A percentile compares a stretch with the other conserved stretches of the same genome.
Conservation (phyloP, 2,329 filamentous ascomycete genomes). For the Aspergillus novoparasiticus region DNA sequence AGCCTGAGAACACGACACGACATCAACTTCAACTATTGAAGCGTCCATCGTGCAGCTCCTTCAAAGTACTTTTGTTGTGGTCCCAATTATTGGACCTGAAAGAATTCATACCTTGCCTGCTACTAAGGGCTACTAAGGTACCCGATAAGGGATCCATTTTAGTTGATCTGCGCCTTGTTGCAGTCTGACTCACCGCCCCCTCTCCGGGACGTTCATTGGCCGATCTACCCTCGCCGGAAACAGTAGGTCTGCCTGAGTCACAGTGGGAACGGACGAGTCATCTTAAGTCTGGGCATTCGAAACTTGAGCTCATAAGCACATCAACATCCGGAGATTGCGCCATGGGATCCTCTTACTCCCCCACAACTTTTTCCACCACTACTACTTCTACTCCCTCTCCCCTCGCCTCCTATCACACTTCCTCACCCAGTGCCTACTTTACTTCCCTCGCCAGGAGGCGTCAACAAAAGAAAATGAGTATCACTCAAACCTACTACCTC, state of each 20-base stretch:
- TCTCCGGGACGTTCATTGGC: conserved; percentile 28
- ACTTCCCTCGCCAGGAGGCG: conserved; percentile 41
- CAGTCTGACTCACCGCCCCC: conserved; percentile 31
- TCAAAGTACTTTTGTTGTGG: not conserved
- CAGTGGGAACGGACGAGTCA: conserved; percentile 33
- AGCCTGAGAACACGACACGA: not conserved
- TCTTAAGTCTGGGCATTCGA: conserved; percentile 11
- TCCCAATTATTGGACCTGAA: not conserved
- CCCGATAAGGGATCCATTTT: conserved; percentile 4
- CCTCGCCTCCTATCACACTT: conserved; percentile 27
- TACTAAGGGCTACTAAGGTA: not conserved
- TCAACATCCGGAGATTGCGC: conserved; percentile 24
- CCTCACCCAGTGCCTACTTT: conserved; percentile 41
- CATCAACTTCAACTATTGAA: not conserved
- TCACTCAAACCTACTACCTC: conserved; percentile 98
- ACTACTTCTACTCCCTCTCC: conserved; percentile 19
- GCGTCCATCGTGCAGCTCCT: not conserved
- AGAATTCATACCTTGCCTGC: not conserved
- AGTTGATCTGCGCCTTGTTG: not conserved
- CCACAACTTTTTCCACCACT: conserved; percentile 16
- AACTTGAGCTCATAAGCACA: conserved; percentile 30
- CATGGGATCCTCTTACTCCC: conserved; percentile 26
- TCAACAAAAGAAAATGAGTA: conserved; percentile 85
- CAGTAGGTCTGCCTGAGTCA: conserved; percentile 33
- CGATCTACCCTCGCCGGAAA: conserved; percentile 21